These are phyloP conservation scores for Leavenworthia alabamica DNA, from an alignment of 345 rosid species.

Conservation along the genomic window DNA sequence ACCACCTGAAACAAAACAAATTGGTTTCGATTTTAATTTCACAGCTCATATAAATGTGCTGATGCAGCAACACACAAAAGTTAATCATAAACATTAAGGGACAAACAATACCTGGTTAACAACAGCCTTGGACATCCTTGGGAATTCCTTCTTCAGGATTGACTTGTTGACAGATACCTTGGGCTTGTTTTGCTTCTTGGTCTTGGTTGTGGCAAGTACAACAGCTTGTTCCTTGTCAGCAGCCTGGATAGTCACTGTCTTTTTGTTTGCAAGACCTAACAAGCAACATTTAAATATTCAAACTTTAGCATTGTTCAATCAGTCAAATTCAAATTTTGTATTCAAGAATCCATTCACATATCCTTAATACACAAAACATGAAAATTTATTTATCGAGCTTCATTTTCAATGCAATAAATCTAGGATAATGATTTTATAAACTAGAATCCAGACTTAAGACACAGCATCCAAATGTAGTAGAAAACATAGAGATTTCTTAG, in stretches of 20 bases:
- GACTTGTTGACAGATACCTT: constrained; percentile 53
- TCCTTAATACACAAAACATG: no score
- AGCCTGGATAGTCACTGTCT: constrained; percentile 65
- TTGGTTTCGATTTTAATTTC: neutral
- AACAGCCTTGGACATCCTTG: constrained; percentile 72
- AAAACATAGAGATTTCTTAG: no score
- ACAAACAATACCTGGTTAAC: constrained; percentile 42
- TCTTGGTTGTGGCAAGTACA: constrained; percentile 71
- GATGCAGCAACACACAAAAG: neutral
- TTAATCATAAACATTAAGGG: neutral
- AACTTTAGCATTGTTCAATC: no score
- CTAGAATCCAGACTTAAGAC: no score
- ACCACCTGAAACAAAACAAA: constrained; percentile 43
- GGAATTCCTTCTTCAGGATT: constrained; percentile 62
- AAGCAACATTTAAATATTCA: neutral
- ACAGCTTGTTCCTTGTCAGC: constrained; percentile 58
- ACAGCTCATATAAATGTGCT: neutral
- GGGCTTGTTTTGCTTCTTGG: constrained; percentile 81
- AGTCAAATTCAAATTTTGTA: no score
- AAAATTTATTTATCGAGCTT: no score
- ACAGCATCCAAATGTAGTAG: no score
- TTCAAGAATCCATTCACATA: no score
- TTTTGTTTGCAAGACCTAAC: constrained; percentile 84
- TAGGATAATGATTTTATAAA: neutral
- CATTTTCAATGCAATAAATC: no score